Evolutionary conservation across 1,284 basidiomycete genomes (phyloP), one percentile per base, ranked within the genome.

Genomic region (Moesziomyces globuligerus): DNA sequence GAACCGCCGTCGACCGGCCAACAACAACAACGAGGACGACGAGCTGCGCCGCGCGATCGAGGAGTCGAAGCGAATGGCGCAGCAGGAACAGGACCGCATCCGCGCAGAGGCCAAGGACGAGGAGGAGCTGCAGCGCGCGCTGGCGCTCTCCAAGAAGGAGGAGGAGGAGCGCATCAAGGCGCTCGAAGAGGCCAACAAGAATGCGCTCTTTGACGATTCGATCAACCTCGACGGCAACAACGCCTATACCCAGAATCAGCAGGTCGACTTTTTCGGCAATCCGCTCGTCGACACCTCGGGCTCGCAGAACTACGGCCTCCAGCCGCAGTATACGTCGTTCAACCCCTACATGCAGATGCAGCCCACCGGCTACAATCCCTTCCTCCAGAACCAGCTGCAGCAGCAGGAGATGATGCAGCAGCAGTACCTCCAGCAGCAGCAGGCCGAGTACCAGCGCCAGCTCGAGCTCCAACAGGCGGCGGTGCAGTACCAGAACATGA

Each of bases 141-240:
- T 97, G 69, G 87, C 87, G 65, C 83, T 93, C 28, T 94, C 92
- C 66, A 88, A 93, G 82, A 91, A 95, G 82, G 94, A 97, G 80
- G 79, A 81, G 50, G 81, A 81, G 65, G 72, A 75, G 48, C 61
- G 83, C 23, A 83, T 78, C 66, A 69, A 80, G 44, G 79, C 78
- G 48, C 85, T 91, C 20, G 90, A 92, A 62, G 89, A 90, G 72
- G 86, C 89, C 26, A 94, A 92, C 73, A 87, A 89, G 36, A 85
- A 87, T 1, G 85, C 90, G 0, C 83, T 97, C 67, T 95, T 98
- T 73, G 94, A 98, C 81, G 94, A 76, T 38, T 71, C 76, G 32
- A 75, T 76, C 72, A 75, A 78, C 49, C 65, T 80, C 43, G 76
- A 80, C 43, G 73, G 73, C 25, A 59, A 64, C 56, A 75, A 72